Evolutionary conservation across 768 basidiomycete genomes (phyloP).

Genomic region (Mycena latifolia): DNA sequence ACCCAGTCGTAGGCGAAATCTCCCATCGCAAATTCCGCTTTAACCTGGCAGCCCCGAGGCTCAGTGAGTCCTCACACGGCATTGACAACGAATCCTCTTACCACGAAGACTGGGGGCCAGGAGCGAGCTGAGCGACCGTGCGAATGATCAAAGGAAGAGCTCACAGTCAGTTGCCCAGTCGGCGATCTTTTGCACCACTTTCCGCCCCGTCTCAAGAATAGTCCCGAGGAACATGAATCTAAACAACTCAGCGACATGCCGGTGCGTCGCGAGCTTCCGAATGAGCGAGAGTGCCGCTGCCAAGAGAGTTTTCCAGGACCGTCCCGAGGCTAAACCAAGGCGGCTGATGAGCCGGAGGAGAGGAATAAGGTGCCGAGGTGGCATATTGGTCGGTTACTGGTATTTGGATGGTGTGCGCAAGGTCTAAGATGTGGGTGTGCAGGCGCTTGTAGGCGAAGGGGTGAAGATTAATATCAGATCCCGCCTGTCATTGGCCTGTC

Average conservation of each 20-base stretch:
- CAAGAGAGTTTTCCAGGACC: not conserved
- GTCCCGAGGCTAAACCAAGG: not conserved
- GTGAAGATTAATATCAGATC: too few relatives aligned
- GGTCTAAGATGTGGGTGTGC: too few relatives aligned
- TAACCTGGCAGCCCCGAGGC: slow-evolving; percentile 1
- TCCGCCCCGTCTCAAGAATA: slow-evolving; percentile 18
- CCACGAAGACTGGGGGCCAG: slow-evolving; percentile 23
- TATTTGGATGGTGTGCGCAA: too few relatives aligned
- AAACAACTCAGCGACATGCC: slow-evolving; percentile 1
- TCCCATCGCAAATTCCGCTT: slow-evolving; percentile 19
- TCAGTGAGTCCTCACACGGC: too few relatives aligned
- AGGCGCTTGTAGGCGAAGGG: too few relatives aligned
- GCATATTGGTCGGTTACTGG: too few relatives aligned
- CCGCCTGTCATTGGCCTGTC: too few relatives aligned
- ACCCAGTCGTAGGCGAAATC: slow-evolving; percentile 34
- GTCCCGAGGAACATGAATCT: slow-evolving; percentile 26
- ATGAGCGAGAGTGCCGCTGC: not conserved
- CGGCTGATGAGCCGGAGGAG: not conserved
- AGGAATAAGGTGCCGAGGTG: too few relatives aligned
- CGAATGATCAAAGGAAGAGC: not conserved
- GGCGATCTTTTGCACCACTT: not conserved
- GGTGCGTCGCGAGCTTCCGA: not conserved
- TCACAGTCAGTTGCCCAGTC: not conserved
- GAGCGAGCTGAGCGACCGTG: too few relatives aligned
- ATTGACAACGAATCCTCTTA: not conserved